phyloP scores from a whole-genome alignment of 2,329 filamentous ascomycete genomes.

The Diplodia mutila region DNA sequence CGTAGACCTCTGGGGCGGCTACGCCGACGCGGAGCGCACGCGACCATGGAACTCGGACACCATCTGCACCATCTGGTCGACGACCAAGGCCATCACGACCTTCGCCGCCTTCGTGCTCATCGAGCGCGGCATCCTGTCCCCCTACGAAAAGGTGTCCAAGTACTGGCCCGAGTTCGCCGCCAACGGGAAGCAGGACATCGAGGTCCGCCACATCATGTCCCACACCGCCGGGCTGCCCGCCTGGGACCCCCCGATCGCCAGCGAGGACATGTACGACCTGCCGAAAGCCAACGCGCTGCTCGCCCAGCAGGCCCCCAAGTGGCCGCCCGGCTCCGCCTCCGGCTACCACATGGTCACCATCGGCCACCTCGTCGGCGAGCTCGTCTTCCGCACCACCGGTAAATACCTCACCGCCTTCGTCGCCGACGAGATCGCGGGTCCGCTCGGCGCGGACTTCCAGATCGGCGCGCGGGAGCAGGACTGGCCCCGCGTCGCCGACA shows the following conservation, averaged over 20 bases:
- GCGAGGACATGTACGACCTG: slow-evolving; percentile 2
- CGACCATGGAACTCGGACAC: slow-evolving; percentile 43
- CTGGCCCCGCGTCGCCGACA: slow-evolving; percentile 1
- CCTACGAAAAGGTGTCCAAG: slow-evolving; percentile 34
- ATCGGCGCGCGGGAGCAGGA: background rate
- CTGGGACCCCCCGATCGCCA: background rate
- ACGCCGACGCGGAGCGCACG: slow-evolving; percentile 37
- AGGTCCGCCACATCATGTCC: slow-evolving; percentile 30
- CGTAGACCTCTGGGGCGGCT: slow-evolving; percentile 54
- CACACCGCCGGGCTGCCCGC: slow-evolving; percentile 13
- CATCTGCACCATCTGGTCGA: slow-evolving; percentile 31
- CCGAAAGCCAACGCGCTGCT: background rate
- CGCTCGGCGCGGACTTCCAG: slow-evolving; percentile 8
- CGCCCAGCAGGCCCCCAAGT: slow-evolving; percentile 1
- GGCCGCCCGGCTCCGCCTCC: background rate
- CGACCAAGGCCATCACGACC: slow-evolving; percentile 34
- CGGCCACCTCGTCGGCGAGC: slow-evolving; percentile 7
- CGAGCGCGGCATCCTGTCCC: slow-evolving; percentile 35
- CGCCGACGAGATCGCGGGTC: slow-evolving; percentile 10
- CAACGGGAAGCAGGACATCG: slow-evolving; percentile 37
- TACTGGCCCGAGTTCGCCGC: slow-evolving; percentile 43
- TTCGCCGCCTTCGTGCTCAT: slow-evolving; percentile 35
- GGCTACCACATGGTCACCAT: slow-evolving; percentile 14
- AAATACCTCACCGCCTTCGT: slow-evolving; percentile 1
- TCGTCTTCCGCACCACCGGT: background rate